phyloP scores from a whole-genome alignment of 2,329 filamentous ascomycete genomes.

The Podosphaera xanthii region DNA sequence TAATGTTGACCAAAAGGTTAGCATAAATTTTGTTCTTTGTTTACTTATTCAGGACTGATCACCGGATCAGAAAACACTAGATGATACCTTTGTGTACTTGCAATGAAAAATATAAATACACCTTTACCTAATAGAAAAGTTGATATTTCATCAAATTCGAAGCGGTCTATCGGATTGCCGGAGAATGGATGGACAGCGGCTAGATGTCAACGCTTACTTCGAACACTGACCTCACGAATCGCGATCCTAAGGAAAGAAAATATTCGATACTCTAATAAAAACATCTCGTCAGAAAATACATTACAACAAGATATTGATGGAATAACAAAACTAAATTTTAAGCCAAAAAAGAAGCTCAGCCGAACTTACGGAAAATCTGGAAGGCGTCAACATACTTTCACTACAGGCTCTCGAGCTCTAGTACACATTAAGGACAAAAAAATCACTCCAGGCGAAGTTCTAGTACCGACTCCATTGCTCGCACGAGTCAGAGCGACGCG shows the following conservation, averaged over 20 bases:
- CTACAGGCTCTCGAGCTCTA: slow-evolving; percentile 1
- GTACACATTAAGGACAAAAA: slow-evolving; percentile 2
- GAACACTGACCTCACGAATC: slow-evolving; percentile 21
- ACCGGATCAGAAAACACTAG: background rate
- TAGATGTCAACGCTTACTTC: slow-evolving; percentile 22
- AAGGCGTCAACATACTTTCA: background rate
- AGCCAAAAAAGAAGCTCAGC: slow-evolving; percentile 10
- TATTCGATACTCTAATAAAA: slow-evolving; percentile 3
- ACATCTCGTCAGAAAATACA: background rate
- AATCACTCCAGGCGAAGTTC: slow-evolving; percentile 12
- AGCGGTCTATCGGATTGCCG: slow-evolving; percentile 5
- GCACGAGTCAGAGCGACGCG: slow-evolving; percentile 10
- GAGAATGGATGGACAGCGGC: slow-evolving; percentile 20
- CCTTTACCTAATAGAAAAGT: slow-evolving; percentile 13
- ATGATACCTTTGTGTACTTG: background rate
- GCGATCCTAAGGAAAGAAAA: slow-evolving; percentile 19
- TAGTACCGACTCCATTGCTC: slow-evolving; percentile 15
- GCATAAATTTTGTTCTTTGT: background rate
- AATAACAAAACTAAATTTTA: slow-evolving; percentile 10
- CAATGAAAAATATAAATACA: slow-evolving; percentile 4
- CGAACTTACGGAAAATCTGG: slow-evolving; percentile 10
- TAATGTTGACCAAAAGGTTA: background rate
- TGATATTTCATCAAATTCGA: slow-evolving; percentile 8
- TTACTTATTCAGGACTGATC: background rate
- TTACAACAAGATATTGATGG: background rate